Evolutionary conservation across 2,329 filamentous ascomycete genomes (phyloP), one percentile per base, ranked within the genome.

Genomic region (Didymella exigua): DNA sequence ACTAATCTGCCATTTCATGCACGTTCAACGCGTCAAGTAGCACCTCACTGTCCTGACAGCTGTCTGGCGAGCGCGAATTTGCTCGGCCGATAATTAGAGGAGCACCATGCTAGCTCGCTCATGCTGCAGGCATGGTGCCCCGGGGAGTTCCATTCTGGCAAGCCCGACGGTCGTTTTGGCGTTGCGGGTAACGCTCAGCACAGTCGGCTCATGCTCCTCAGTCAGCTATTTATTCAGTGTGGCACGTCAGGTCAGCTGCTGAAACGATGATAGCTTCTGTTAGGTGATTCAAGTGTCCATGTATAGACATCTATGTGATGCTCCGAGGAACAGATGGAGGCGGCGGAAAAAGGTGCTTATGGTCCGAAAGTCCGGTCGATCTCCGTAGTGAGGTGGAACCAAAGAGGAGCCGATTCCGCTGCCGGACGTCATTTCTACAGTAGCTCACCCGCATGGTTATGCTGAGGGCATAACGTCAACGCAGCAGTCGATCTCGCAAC

Each of bases 401-500:
- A 38, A 49, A 47, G 60, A 58, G 60, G 60, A 65, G 54, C 64
- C 66, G 63, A 65, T 19, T 27, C 49, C 34, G 43, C 31, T 18
- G 47, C 37, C 50, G 45, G 38, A 55, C 52, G 52, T 55, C 45
- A 55, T 55, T 11, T 62, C 63, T 58, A 66, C 61, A 33, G 54
- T 49, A 47, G 47, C 54, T 16, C 43, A 38, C 45, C 33, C 38
- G 52, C 47, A 37, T 52, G 27, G 36, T 37, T 36, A 36, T 37
- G 18, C 29, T 19, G 23, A 49, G 14, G 43, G 36, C 34, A 58
- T 57, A 59, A 47, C 49, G 45, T 43, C 55, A 59, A 46, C 13
- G 3, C 37, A 37, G 42, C 47, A 43, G 30, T 41, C 31, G 19
- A 51, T 49, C 56, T 61, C 50, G 59, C 64, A 61, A 40, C 40